Percentiles rank a stretch among this genome's conserved stretches.
Evolutionary conservation across 306 rosid species (phyloP).

Genomic region (Cucurbita pepo): DNA sequence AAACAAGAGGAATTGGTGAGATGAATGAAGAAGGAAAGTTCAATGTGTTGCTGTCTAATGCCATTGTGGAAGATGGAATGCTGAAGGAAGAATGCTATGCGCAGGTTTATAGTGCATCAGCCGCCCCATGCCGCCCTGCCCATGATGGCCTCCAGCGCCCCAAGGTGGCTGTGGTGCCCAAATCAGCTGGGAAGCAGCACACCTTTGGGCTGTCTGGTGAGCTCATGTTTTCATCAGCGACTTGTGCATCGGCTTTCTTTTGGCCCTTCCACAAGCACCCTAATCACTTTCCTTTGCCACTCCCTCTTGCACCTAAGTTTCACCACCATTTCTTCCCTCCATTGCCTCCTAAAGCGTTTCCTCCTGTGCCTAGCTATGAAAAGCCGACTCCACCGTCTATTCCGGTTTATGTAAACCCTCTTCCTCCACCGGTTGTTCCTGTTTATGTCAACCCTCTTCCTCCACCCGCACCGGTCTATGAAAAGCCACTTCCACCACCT

Average conservation of each 20-base stretch:
- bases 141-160: slow-evolving; percentile 37
- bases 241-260: slow-evolving; percentile 48
- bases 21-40: slow-evolving; percentile 57
- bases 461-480: background rate
- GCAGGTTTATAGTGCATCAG: slow-evolving; percentile 56
- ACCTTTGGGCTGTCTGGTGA: slow-evolving; percentile 33
- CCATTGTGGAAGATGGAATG: slow-evolving; percentile 30
- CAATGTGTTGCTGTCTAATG: slow-evolving; percentile 43
- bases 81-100: slow-evolving; percentile 73
- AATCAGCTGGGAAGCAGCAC: slow-evolving; percentile 31
- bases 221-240: slow-evolving; percentile 54
- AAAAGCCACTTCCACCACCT: background rate
- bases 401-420: slow-evolving; percentile 3
- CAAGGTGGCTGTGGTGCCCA: slow-evolving; percentile 32
- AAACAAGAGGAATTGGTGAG: slow-evolving; percentile 48
- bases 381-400: background rate
- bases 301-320: background rate
- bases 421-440: slow-evolving; percentile 3
- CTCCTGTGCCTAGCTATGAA: background rate
- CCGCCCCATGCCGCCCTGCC: slow-evolving; percentile 60
- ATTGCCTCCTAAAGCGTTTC: slow-evolving; percentile 9
- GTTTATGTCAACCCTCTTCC: slow-evolving; percentile 3
- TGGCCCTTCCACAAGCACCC: slow-evolving; percentile 45
- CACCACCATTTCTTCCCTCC: slow-evolving; percentile 9
- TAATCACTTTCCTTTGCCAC: slow-evolving; percentile 1